phyloP scores from a whole-genome alignment of 768 basidiomycete genomes.

The Cyclocybe cylindracea region DNA sequence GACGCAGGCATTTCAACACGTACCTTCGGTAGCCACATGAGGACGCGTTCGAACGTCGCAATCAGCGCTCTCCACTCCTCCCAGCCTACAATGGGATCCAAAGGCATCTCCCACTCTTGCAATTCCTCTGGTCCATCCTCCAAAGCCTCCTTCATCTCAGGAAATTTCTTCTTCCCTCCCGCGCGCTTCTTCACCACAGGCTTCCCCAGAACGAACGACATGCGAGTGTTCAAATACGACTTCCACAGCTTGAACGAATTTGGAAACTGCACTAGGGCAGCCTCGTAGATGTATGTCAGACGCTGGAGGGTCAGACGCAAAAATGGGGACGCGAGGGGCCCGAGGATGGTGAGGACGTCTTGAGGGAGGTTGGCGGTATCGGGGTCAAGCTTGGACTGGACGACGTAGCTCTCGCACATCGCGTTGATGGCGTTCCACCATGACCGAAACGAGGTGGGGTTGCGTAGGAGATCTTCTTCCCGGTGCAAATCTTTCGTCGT shows the following conservation, averaged over 20 bases:
- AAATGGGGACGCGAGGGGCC: conserved; percentile 73
- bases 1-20: conserved; percentile 23
- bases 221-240: conserved; percentile 81
- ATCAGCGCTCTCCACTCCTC: conserved; percentile 93
- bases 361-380: conserved; percentile 38
- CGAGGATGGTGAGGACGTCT: conserved; percentile 63
- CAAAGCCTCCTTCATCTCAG: conserved; percentile 86
- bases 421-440: conserved; percentile 90
- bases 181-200: conserved; percentile 70
- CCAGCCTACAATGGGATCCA: conserved; percentile 92
- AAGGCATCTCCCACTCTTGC: conserved; percentile 82
- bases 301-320: conserved; percentile 80
- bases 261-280: conserved; percentile 85
- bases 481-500: conserved; percentile 75
- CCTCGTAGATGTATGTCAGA: conserved; percentile 90
- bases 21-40: conserved; percentile 94
- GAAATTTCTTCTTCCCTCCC: conserved; percentile 89
- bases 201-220: conserved; percentile 84
- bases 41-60: conserved; percentile 86
- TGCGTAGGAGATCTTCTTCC: conserved; percentile 92
- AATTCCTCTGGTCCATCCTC: conserved; percentile 81
- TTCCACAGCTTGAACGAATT: conserved; percentile 96
- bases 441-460: conserved; percentile 86
- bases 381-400: conserved; percentile 58
- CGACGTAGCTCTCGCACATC: conserved; percentile 64